Evolutionary conservation across 306 rosid genomes (phyloP).

Genomic region (Rubus idaeus): DNA sequence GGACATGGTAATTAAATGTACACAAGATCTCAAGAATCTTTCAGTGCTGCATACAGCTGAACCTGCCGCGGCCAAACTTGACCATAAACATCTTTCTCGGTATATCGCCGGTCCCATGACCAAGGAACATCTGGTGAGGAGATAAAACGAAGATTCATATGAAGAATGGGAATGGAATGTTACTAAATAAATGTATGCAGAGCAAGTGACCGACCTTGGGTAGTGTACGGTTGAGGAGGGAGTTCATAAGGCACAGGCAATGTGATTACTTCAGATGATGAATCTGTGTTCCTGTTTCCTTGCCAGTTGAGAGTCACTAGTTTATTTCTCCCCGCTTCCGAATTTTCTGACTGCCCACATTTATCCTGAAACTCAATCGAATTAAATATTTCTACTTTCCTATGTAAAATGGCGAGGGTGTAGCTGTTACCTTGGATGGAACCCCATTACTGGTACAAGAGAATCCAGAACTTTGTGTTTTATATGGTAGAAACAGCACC

Average conservation of each 20-base stretch:
- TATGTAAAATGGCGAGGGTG: slow-evolving; percentile 5
- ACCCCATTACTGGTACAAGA: slow-evolving; percentile 59
- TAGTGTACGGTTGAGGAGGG: slow-evolving; percentile 79
- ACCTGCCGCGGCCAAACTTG: slow-evolving; percentile 73
- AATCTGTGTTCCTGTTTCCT: slow-evolving; percentile 30
- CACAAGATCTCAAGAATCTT: slow-evolving; percentile 36
- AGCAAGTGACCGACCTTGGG: slow-evolving; percentile 64
- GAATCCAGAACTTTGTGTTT: slow-evolving; percentile 45
- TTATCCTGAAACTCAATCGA: slow-evolving; percentile 46
- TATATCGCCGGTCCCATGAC: slow-evolving; percentile 84
- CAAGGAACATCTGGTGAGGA: slow-evolving; percentile 68
- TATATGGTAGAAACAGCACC: slow-evolving; percentile 72
- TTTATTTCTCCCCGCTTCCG: slow-evolving; percentile 44
- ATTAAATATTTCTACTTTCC: slow-evolving; percentile 17
- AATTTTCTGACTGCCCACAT: slow-evolving; percentile 28
- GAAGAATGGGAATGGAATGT: slow-evolving; percentile 2
- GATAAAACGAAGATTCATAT: neutral
- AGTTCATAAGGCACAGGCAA: slow-evolving; percentile 89
- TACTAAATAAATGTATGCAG: neutral
- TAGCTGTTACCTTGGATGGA: slow-evolving; percentile 47
- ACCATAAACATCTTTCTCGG: slow-evolving; percentile 72
- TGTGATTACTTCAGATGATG: slow-evolving; percentile 47
- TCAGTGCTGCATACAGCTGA: slow-evolving; percentile 38
- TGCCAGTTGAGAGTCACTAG: slow-evolving; percentile 58
- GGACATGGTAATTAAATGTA: slow-evolving; percentile 1